A percentile compares a stretch with the other conserved stretches of the same genome.
Evolutionary conservation across 2,329 filamentous ascomycete genomes (phyloP).

Genomic region (Fusarium burgessii): DNA sequence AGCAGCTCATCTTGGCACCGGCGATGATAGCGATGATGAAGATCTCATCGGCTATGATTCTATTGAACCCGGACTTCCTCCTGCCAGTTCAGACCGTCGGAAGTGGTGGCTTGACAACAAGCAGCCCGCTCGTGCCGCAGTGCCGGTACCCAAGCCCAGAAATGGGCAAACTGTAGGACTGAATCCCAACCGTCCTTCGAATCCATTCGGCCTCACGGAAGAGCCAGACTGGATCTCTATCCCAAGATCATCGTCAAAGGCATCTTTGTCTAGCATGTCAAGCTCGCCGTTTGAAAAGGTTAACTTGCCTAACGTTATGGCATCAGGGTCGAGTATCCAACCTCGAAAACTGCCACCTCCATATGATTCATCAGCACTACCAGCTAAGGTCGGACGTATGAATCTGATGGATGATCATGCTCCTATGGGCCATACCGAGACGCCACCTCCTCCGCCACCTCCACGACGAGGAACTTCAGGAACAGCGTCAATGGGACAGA

Average conservation of each 20-base stretch:
- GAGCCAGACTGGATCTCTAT: slow-evolving; percentile 88
- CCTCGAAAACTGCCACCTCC: slow-evolving; percentile 65
- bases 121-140: slow-evolving; percentile 78
- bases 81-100: slow-evolving; percentile 74
- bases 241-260: slow-evolving; percentile 64
- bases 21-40: slow-evolving; percentile 77
- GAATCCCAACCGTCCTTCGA: slow-evolving; percentile 80
- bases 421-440: slow-evolving; percentile 43
- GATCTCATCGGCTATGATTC: slow-evolving; percentile 85
- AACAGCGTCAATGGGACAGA: slow-evolving; percentile 29
- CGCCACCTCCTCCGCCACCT: slow-evolving; percentile 61
- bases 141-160: slow-evolving; percentile 70
- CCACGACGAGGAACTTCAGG: slow-evolving; percentile 56
- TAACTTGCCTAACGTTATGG: slow-evolving; percentile 60
- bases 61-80: slow-evolving; percentile 80
- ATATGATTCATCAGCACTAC: slow-evolving; percentile 60
- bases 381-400: slow-evolving; percentile 60
- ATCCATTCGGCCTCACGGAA: slow-evolving; percentile 80
- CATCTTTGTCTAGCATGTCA: slow-evolving; percentile 68
- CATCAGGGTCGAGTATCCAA: slow-evolving; percentile 58
- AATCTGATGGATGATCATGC: slow-evolving; percentile 57
- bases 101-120: slow-evolving; percentile 79
- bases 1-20: slow-evolving; percentile 64
- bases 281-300: slow-evolving; percentile 71
- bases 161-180: slow-evolving; percentile 68